Conservation (phyloP, 768 basidiomycete species). For the Lactarius vividus region DNA sequence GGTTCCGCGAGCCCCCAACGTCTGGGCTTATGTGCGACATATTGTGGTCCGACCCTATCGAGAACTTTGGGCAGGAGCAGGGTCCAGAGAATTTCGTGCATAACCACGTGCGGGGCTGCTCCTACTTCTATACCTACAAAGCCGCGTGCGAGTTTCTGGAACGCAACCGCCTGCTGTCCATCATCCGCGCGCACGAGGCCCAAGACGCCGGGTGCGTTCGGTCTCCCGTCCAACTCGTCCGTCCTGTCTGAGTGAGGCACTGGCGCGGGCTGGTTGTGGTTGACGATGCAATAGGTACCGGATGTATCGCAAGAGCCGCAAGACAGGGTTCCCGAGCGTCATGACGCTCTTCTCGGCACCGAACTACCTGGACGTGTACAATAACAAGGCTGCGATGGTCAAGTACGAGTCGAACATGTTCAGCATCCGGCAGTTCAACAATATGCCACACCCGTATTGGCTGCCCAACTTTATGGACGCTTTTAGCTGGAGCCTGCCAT, state of each 20-base stretch:
- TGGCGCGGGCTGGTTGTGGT: background rate
- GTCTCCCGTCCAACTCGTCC: slow-evolving; percentile 35
- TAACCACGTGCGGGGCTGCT: slow-evolving; percentile 96
- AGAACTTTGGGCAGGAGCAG: slow-evolving; percentile 95
- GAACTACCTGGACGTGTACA: slow-evolving; percentile 97
- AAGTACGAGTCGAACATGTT: slow-evolving; percentile 99
- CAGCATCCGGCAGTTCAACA: slow-evolving; percentile 98
- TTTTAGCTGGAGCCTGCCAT: slow-evolving; percentile 97
- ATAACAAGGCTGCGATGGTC: slow-evolving; percentile 98
- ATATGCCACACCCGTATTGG: slow-evolving; percentile 93
- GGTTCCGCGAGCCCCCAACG: slow-evolving; percentile 97
- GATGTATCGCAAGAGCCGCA: slow-evolving; percentile 99
- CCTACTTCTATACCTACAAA: slow-evolving; percentile 93
- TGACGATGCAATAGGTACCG: slow-evolving; percentile 61
- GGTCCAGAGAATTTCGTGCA: slow-evolving; percentile 87
- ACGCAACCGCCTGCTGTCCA: slow-evolving; percentile 91
- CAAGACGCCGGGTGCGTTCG: slow-evolving; percentile 81
- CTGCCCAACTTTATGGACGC: slow-evolving; percentile 97
- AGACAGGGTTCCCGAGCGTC: slow-evolving; percentile 97
- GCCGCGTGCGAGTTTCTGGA: slow-evolving; percentile 98
- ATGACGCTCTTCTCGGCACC: slow-evolving; percentile 99
- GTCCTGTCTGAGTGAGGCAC: slow-evolving; percentile 3
- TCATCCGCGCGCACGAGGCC: slow-evolving; percentile 97
- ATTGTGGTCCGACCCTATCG: slow-evolving; percentile 96
- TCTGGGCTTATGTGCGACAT: slow-evolving; percentile 98